These are phyloP conservation scores for Plasmodium coatneyi DNA, from an alignment of 169 alveolate species.

Conservation along the genomic window DNA sequence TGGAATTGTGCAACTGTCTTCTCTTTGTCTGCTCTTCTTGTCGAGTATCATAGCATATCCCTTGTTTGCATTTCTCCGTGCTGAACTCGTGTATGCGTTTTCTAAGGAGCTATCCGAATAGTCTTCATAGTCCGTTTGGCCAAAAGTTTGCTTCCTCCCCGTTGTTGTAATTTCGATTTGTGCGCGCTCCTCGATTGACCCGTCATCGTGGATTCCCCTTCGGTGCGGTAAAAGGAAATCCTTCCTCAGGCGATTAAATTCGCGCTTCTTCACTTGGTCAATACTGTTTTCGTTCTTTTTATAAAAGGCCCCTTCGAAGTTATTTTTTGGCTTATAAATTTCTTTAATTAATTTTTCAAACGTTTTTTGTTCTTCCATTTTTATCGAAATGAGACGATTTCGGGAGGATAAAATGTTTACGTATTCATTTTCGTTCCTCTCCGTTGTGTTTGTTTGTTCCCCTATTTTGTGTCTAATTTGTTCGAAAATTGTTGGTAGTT, in stretches of 20 bases:
- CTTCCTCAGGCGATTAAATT: background rate
- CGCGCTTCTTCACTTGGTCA: conserved; percentile 7
- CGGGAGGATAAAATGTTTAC: conserved; percentile 27
- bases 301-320: conserved; percentile 74
- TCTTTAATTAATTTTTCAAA: conserved; percentile 39
- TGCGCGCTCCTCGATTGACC: background rate
- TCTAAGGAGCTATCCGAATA: conserved; percentile 41
- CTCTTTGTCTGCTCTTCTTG: background rate
- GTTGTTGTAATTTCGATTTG: background rate
- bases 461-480: conserved; percentile 17
- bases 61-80: background rate
- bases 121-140: background rate
- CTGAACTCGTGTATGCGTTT: background rate
- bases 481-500: conserved; percentile 49
- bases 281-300: conserved; percentile 5
- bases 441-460: background rate
- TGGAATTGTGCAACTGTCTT: background rate
- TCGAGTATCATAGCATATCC: background rate
- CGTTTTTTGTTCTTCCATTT: conserved; percentile 55
- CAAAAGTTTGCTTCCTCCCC: background rate
- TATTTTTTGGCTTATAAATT: conserved; percentile 60
- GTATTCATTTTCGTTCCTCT: conserved; percentile 34
- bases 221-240: background rate
- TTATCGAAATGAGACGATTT: conserved; percentile 37
- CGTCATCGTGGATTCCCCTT: background rate